Percentiles rank a stretch among this genome's conserved stretches.
Conservation (phyloP, 306 rosid genomes). For the Trifolium dubium region DNA sequence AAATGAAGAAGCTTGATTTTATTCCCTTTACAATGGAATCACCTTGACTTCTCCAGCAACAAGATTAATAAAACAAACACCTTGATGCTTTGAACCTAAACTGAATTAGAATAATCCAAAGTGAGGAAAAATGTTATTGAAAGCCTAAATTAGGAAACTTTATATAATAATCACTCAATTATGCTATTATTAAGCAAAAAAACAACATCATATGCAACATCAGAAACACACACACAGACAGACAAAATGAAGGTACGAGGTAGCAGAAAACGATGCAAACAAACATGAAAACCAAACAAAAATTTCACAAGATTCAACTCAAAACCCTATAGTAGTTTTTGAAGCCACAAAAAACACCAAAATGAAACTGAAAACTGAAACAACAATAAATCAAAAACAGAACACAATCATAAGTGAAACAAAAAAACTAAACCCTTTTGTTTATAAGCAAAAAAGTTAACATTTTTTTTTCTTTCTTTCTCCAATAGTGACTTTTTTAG, state of each 20-base stretch:
- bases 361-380: conserved; percentile 22
- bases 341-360: not conserved
- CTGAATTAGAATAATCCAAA: conserved; percentile 26
- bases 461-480: conserved; percentile 25
- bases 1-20: conserved; percentile 49
- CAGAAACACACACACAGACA: conserved; percentile 17
- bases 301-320: conserved; percentile 17
- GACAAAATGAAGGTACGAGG: conserved; percentile 28
- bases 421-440: conserved; percentile 22
- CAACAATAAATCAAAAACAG: conserved; percentile 30
- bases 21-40: conserved; percentile 48
- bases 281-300: conserved; percentile 16
- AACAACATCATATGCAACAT: conserved; percentile 26
- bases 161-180: conserved; percentile 25
- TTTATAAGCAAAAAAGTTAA: conserved; percentile 25
- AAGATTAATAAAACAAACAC: conserved; percentile 19
- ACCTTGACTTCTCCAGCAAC: conserved; percentile 38
- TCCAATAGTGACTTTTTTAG: conserved; percentile 28
- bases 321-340: conserved; percentile 41
- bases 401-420: conserved; percentile 24
- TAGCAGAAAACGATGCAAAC: conserved; percentile 30
- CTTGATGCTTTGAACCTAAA: conserved; percentile 30
- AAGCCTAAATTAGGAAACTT: conserved; percentile 7
- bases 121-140: conserved; percentile 16
- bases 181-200: conserved; percentile 36